phyloP scores from a whole-genome alignment of 2,329 filamentous ascomycete species.

The Phialemonium atrogriseum region DNA sequence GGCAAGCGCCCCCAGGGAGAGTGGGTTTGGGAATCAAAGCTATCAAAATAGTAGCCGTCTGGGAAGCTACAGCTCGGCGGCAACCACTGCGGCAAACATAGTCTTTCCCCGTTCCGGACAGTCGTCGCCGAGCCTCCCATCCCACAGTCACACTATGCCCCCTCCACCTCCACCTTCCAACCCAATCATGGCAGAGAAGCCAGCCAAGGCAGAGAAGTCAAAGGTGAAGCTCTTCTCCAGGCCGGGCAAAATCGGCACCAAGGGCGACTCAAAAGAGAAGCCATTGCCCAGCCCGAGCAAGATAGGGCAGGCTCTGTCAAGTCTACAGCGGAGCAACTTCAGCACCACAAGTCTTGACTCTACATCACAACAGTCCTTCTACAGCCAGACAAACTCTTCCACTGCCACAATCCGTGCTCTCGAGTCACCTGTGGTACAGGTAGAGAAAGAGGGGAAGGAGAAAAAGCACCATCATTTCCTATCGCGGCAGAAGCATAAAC shows the following conservation, averaged over 20 bases:
- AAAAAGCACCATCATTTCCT: constrained; percentile 76
- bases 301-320: constrained; percentile 58
- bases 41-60: constrained; percentile 57
- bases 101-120: constrained; percentile 61
- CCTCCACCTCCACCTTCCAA: constrained; percentile 29
- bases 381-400: constrained; percentile 68
- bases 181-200: constrained; percentile 46
- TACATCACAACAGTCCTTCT: constrained; percentile 53
- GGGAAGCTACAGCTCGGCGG: constrained; percentile 53
- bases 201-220: constrained; percentile 56
- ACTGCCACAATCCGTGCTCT: constrained; percentile 65
- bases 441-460: constrained; percentile 51
- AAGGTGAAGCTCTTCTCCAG: constrained; percentile 78
- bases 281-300: constrained; percentile 66
- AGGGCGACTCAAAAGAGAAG: constrained; percentile 58
- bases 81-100: constrained; percentile 63
- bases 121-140: constrained; percentile 36
- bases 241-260: constrained; percentile 66
- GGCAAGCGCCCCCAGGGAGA: constrained; percentile 53
- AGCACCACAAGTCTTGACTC: constrained; percentile 67
- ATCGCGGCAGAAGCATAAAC: constrained; percentile 70
- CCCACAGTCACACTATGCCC: constrained; percentile 23
- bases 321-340: constrained; percentile 57
- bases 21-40: constrained; percentile 37
- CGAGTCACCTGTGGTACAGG: constrained; percentile 37